Base-by-base conservation (phyloP, 768 basidiomycete species). In the Collybia sordida region DNA sequence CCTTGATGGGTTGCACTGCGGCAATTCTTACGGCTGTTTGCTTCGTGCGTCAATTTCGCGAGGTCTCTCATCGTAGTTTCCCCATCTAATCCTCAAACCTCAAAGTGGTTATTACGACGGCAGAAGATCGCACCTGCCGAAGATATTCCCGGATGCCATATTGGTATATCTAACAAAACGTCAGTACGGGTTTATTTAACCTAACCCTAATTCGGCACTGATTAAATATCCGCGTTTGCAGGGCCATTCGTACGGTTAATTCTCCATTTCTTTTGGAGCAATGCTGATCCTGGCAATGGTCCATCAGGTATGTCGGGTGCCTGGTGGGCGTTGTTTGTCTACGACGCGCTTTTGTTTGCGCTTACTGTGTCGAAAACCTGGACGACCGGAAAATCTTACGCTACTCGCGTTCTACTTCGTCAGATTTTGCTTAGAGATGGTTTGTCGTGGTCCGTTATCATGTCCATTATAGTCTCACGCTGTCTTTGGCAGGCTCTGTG, bases 81-180 rank as follows among this genome's bases (percentile, higher is more conserved):
- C 11, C 11, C 11, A 31, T 31, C 9, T 31, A 2, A 31, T 14
- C 9, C 31, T 11, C 9, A 14, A 3, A 3, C 11, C 7, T 38
- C 7, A 7, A 3, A 47, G 45, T 38, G 36, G 45, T 8, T 47
- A n/a, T 3, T 37, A 8, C 9, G 36, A 24, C 3, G 27, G 14
- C 24, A 18, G 9, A 17, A 38, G 23, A 9, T 25, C 19, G 17
- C 21, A 37, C 67, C 38, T 31, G 31, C 31, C 31, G 31, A 31
- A 31, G 31, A 14, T 60, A 53, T 3, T 64, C 66, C 49, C 48
- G 57, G 38, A 51, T 60, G 15, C 28, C 64, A n/a, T 43, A 56
- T 15, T 5, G 42, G 8, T 28, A 50, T 25, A 59, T 63, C 31
- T 31, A 14, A 31, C 14, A 31, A 31, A 31, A 31, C 31, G 31